A percentile compares a stretch with the other conserved stretches of the same genome.
phyloP scores from a whole-genome alignment of 1,139 yeast genomes.

The Saccharomycopsis phalli region DNA sequence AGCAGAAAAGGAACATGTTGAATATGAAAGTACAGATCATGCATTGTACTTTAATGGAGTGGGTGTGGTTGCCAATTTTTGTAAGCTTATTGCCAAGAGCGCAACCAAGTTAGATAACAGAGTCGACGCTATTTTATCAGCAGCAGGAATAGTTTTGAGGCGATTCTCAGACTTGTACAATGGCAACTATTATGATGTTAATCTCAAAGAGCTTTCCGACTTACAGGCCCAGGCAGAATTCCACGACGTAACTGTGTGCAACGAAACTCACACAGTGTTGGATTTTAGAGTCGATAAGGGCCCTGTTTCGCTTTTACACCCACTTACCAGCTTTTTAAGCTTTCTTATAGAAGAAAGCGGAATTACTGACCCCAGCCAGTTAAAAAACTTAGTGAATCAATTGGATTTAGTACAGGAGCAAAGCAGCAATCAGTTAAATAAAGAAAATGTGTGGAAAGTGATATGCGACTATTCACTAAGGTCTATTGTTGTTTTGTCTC shows the following conservation, averaged over 20 bases:
- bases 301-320: conserved; percentile 67
- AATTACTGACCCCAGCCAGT: conserved; percentile 26
- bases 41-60: conserved; percentile 73
- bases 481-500: conserved; percentile 64
- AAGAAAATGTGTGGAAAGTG: conserved; percentile 9
- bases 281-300: conserved; percentile 35
- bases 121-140: not conserved
- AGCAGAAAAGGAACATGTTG: conserved; percentile 78
- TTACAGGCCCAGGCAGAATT: not conserved
- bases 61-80: conserved; percentile 57
- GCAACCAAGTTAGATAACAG: conserved; percentile 26
- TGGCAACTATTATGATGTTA: not conserved
- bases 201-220: not conserved
- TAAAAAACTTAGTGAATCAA: conserved; percentile 8
- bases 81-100: conserved; percentile 46
- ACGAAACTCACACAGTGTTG: not conserved
- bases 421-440: not conserved
- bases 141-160: conserved; percentile 4
- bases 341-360: conserved; percentile 54
- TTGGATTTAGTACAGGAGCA: not conserved
- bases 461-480: conserved; percentile 61
- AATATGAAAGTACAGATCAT: conserved; percentile 83
- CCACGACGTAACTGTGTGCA: conserved; percentile 2
- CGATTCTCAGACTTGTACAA: conserved; percentile 2
- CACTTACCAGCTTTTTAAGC: conserved; percentile 64